Evolutionary conservation across 768 basidiomycete species (phyloP).

Genomic region (Boletus subcaerulescens): DNA sequence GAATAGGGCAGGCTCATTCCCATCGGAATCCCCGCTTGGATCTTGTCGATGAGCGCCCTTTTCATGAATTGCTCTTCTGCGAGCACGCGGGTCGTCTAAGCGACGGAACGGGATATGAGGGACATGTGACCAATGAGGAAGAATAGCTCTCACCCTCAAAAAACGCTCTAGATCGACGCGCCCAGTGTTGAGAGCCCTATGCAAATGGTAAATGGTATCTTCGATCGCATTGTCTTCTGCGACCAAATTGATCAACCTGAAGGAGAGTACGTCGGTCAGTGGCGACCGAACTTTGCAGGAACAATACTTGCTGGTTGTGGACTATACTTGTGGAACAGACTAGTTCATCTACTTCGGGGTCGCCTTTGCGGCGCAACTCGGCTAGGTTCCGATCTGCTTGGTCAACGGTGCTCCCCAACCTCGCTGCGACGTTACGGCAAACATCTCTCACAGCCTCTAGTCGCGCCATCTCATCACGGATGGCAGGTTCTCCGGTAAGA

Average conservation of each 20-base stretch:
- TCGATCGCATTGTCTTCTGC: conserved; percentile 99
- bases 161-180: conserved; percentile 94
- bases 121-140: conserved; percentile 13
- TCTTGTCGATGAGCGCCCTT: conserved; percentile 91
- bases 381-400: conserved; percentile 70
- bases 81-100: conserved; percentile 75
- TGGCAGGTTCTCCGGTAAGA: conserved; percentile 86
- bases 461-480: conserved; percentile 93
- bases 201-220: conserved; percentile 96
- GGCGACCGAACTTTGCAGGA: not conserved
- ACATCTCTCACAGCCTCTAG: conserved; percentile 92
- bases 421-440: conserved; percentile 72
- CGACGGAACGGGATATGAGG: conserved; percentile 17
- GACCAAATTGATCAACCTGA: conserved; percentile 90
- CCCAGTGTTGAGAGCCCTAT: conserved; percentile 86
- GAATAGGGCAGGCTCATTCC: conserved; percentile 39
- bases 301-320: conserved; percentile 76
- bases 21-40: conserved; percentile 58
- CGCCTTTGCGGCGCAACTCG: conserved; percentile 79
- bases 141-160: conserved; percentile 63
- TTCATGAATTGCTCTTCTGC: conserved; percentile 98
- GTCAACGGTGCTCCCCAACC: conserved; percentile 59
- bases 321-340: conserved; percentile 95
- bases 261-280: conserved; percentile 15
- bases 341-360: conserved; percentile 94